Evolutionary conservation across 2,329 filamentous ascomycete genomes (phyloP).

Genomic region (Microthyrium microscopicum): DNA sequence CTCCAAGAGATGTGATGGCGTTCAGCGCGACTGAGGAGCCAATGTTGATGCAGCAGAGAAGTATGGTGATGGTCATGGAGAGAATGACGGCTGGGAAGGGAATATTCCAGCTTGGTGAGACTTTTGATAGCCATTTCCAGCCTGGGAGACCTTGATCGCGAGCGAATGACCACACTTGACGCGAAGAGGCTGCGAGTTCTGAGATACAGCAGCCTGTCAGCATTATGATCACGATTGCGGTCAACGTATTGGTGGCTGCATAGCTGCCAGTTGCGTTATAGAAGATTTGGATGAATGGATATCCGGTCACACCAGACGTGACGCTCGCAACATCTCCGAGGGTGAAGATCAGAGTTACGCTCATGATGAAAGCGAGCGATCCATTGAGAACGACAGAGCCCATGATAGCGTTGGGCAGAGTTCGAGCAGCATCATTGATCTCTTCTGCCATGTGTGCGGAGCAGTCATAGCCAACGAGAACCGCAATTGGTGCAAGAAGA

Average conservation of each 20-base stretch:
- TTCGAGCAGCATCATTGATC: conserved; percentile 13
- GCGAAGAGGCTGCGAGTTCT: conserved; percentile 23
- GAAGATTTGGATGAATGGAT: conserved; percentile 19
- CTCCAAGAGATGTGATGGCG: conserved; percentile 22
- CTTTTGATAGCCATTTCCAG: neutral
- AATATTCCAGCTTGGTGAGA: conserved; percentile 12
- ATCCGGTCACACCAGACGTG: conserved; percentile 11
- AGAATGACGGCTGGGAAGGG: conserved; percentile 18
- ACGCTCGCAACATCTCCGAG: conserved; percentile 12
- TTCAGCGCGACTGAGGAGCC: conserved; percentile 19
- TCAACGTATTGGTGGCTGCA: conserved; percentile 16
- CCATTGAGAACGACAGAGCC: conserved; percentile 15
- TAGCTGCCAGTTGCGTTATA: conserved; percentile 17
- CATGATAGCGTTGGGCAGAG: conserved; percentile 16
- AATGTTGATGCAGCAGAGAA: conserved; percentile 19
- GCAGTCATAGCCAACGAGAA: conserved; percentile 21
- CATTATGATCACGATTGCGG: conserved; percentile 17
- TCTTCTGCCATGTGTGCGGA: conserved; percentile 20
- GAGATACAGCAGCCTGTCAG: conserved; percentile 22
- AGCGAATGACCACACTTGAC: conserved; percentile 15
- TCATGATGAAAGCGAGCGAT: conserved; percentile 17
- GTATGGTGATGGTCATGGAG: conserved; percentile 16
- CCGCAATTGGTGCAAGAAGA: conserved; percentile 20
- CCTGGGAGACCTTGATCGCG: neutral
- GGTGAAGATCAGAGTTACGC: conserved; percentile 14